phyloP scores from a whole-genome alignment of 2,329 filamentous ascomycete genomes.

The Tricladium varicosporioides region DNA sequence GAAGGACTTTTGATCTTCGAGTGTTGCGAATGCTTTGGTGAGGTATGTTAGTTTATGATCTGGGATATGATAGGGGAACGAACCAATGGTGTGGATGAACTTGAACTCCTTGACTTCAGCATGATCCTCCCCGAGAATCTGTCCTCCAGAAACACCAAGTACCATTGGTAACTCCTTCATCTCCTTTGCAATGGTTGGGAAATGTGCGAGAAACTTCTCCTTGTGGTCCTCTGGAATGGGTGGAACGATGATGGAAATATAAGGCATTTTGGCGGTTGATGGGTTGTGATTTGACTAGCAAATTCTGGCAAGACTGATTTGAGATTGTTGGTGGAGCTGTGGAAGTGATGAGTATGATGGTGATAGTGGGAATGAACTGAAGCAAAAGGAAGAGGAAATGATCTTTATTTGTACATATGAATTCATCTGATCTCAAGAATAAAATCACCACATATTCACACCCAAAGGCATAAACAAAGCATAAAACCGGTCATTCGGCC shows the following conservation, averaged over 20 bases:
- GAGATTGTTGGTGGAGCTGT: background rate
- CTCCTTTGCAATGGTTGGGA: slow-evolving; percentile 8
- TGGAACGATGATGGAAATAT: slow-evolving; percentile 15
- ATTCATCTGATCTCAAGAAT: too few species aligned
- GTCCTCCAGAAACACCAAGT: slow-evolving; percentile 12
- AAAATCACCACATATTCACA: background rate
- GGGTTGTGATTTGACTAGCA: background rate
- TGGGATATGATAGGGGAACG: background rate
- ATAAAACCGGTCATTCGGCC: background rate
- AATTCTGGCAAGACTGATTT: background rate
- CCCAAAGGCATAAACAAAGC: background rate
- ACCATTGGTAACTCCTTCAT: slow-evolving; percentile 13
- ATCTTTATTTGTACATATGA: too few species aligned
- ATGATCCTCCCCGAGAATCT: slow-evolving; percentile 12
- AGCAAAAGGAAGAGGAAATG: background rate
- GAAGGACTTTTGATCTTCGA: slow-evolving; percentile 18
- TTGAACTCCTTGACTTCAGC: slow-evolving; percentile 10
- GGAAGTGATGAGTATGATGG: background rate
- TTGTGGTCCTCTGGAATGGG: slow-evolving; percentile 14
- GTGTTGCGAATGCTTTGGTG: slow-evolving; percentile 10
- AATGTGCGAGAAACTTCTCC: slow-evolving; percentile 10
- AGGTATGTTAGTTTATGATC: too few species aligned
- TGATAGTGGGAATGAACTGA: background rate
- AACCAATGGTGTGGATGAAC: slow-evolving; percentile 19
- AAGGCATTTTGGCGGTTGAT: slow-evolving; percentile 20